phyloP scores from a whole-genome alignment of 768 basidiomycete genomes.

The Kwoniella sp. region DNA sequence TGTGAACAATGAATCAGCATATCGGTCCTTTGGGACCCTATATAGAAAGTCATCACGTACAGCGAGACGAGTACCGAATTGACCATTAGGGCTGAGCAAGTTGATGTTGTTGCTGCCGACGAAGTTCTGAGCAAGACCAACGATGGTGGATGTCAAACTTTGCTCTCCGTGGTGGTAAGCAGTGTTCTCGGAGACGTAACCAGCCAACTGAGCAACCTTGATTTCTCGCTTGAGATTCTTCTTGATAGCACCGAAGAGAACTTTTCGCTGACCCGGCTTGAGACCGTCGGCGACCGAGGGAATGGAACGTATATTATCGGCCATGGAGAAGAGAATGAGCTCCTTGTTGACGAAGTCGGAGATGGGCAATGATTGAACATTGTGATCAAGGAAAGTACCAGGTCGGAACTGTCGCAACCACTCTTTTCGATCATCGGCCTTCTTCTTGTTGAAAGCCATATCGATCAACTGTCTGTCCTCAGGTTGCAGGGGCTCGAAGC shows the following conservation, averaged over 20 bases:
- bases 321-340: slow-evolving; percentile 97
- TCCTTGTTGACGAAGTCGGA: slow-evolving; percentile 98
- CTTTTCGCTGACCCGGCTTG: slow-evolving; percentile 96
- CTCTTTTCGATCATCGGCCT: slow-evolving; percentile 96
- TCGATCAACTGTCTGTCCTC: slow-evolving; percentile 90
- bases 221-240: slow-evolving; percentile 87
- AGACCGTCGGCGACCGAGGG: slow-evolving; percentile 90
- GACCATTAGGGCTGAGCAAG: slow-evolving; percentile 81
- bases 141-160: slow-evolving; percentile 82
- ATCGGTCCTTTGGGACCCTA: not conserved
- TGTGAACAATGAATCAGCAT: slow-evolving; percentile 43
- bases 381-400: slow-evolving; percentile 90
- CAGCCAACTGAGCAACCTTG: slow-evolving; percentile 92
- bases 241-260: slow-evolving; percentile 94
- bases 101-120: slow-evolving; percentile 97
- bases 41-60: slow-evolving; percentile 16
- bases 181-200: slow-evolving; percentile 90
- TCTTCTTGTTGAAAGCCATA: slow-evolving; percentile 99
- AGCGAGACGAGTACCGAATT: slow-evolving; percentile 81
- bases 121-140: slow-evolving; percentile 89
- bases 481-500: slow-evolving; percentile 75
- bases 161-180: slow-evolving; percentile 96
- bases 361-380: slow-evolving; percentile 78
- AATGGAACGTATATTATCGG: slow-evolving; percentile 97
- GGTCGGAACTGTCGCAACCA: slow-evolving; percentile 96